Evolutionary conservation across 768 basidiomycete genomes (phyloP), one percentile per base, ranked within the genome.

Genomic region (Lentinus tigrinus): DNA sequence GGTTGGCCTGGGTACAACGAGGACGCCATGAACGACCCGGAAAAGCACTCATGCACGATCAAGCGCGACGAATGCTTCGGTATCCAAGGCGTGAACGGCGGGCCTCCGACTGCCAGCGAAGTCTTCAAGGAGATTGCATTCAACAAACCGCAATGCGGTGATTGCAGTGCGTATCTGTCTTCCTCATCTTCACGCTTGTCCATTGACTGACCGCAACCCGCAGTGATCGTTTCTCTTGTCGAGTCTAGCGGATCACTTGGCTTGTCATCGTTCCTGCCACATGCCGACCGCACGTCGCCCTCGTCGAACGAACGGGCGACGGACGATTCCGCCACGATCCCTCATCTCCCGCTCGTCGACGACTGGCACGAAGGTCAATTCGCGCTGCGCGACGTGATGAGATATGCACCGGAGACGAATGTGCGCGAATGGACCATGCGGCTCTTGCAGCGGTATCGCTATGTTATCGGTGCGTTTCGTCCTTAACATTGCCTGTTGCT

Each of bases 191-290:
- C 24, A 10, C 26, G 11, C 2, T 17, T 1, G 17, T 1, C 21
- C 19, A 3, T 40, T 51, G 21, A 40, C 10, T 26, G 10, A 26
- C 26, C 10, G 9, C 23, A 17, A 19, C 5, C 24, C 8, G 24
- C 46, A 70, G 71, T 74, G 7, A 68, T 77, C 31, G 54, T 65
- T 1, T 68, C 72, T 1, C 65, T 78, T 27, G 56, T 75, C 10
- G 48, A 65, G 9, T 57, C 63, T 2, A 74, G 73, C 60, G 70
- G 73, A 4, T 57, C 63, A 9, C 59, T 63, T 5, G 77, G 77
- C 3, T 57, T 78, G 3, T 64, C 67, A 10, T 72, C 73, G 4
- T 73, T 78, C 62, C 62, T 78, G 3, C 77, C 77, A 1, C 51
- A 63, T 7, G 21, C 36, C 7, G 63, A 58, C 0, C 65, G 69